Evolutionary conservation across 1,139 yeast species (phyloP), one percentile per base, ranked within the genome.

Genomic region (Kluyveromyces sp.): DNA sequence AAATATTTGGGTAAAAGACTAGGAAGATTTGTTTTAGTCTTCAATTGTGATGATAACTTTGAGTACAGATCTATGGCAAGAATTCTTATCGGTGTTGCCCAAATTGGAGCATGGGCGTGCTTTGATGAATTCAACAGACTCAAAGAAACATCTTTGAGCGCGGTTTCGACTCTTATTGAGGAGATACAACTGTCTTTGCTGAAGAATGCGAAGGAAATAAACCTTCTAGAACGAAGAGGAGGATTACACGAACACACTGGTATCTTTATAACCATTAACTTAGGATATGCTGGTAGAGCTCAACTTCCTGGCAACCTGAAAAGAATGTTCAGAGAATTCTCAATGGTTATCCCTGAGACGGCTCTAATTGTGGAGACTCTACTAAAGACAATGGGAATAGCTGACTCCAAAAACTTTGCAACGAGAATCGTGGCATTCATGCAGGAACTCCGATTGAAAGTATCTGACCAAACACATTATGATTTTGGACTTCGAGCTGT

Each of bases 81-180:
- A 41, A 77, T 89, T 30, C 68, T 92, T 38, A 61, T 78, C 15
- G 98, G 98, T 42, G 70, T 88, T n/a, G 81, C 94, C 49, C 80
- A 80, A 51, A 78, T 88, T 4, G 96, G 96, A 1, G 83, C 88
- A 1, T 89, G 96, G 96, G 95, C 92, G 3, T 89, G 97, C 61
- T 92, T 92, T 65, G 98, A 92, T 62, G 98, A 92, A 61, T 89
- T 92, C 57, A 92, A 92, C 58, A 72, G 98, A 51, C 71, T 92
- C 39, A 81, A 81, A 40, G 78, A 76, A 46, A 73, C 72, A 13
- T 82, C 81, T 46, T 66, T 92, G 41, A 86, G 96, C 64, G 92
- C 96, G 0, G 83, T 88, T 0, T 83, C 96, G 0, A 79, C 94
- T 0, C 89, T 83, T 55, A 74, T 92, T 33, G 95, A 84, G 54